Percentiles rank a stretch among this genome's conserved stretches.
These are phyloP conservation scores for Diaporthe australafricana DNA, from an alignment of 2,329 filamentous ascomycete species.

Conservation along the genomic window DNA sequence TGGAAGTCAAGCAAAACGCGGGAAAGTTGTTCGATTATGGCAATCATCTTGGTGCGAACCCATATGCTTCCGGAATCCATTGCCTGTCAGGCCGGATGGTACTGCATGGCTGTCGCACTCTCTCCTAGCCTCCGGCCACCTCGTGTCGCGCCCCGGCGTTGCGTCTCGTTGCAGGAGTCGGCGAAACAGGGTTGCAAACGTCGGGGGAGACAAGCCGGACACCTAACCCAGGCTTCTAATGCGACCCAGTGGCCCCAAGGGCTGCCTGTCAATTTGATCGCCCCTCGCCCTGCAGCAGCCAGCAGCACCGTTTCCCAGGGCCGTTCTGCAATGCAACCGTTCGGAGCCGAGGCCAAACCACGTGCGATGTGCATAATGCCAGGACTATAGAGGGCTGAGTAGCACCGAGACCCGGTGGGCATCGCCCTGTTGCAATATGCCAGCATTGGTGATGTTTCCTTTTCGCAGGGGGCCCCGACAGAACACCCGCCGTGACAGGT, in stretches of 20 bases:
- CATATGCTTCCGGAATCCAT: constrained; percentile 2
- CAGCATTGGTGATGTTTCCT: constrained; percentile 6
- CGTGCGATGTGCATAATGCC: constrained; percentile 29
- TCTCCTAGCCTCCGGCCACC: neutral
- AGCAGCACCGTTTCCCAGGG: constrained; percentile 25
- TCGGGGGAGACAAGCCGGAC: constrained; percentile 33
- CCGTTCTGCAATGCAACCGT: constrained; percentile 34
- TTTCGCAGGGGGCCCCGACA: neutral
- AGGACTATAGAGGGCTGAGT: neutral
- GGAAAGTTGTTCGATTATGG: neutral
- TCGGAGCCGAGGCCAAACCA: constrained; percentile 23
- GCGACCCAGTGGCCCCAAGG: constrained; percentile 18
- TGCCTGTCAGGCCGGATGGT: neutral
- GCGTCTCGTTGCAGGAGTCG: constrained; percentile 11
- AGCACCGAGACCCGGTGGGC: neutral
- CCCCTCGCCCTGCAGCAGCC: constrained; percentile 9
- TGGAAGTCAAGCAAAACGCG: neutral
- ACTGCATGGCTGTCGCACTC: constrained; percentile 14
- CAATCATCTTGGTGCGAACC: neutral
- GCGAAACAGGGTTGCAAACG: constrained; percentile 23
- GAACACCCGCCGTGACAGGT: neutral
- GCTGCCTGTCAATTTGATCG: constrained; percentile 25
- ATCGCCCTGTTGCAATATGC: constrained; percentile 8
- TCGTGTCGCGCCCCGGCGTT: neutral
- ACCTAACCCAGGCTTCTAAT: constrained; percentile 31